A percentile compares a stretch with the other conserved stretches of the same genome.
phyloP scores from a whole-genome alignment of 768 basidiomycete species.

The Suillus luteus region DNA sequence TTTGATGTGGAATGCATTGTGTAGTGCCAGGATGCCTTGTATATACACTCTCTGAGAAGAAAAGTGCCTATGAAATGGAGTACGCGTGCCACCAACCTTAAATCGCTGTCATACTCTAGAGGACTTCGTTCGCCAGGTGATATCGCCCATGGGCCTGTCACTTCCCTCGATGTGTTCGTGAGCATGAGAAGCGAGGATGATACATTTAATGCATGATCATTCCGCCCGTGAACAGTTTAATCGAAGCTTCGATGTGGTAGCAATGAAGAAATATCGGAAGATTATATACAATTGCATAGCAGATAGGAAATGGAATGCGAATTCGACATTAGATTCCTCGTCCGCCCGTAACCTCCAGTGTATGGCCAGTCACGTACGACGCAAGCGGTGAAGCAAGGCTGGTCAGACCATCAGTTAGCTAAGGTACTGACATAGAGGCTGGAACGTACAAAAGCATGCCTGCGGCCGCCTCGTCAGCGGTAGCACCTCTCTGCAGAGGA shows the following conservation, averaged over 20 bases:
- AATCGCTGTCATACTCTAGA: not conserved
- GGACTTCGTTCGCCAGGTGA: not conserved
- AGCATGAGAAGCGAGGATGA: not conserved
- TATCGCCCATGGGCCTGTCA: not conserved
- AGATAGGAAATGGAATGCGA: slow-evolving; percentile 2
- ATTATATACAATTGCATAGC: not conserved
- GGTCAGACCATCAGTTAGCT: slow-evolving; percentile 10
- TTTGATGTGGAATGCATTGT: no score
- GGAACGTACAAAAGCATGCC: slow-evolving; percentile 72
- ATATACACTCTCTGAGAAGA: not conserved
- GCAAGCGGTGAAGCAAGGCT: slow-evolving; percentile 80
- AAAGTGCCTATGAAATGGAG: not conserved
- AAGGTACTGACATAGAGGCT: not conserved
- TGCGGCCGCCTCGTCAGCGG: slow-evolving; percentile 75
- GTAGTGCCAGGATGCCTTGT: no score
- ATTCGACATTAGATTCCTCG: slow-evolving; percentile 56
- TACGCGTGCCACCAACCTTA: not conserved
- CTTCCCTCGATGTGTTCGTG: not conserved
- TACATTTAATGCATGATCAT: not conserved
- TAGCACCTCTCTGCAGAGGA: slow-evolving; percentile 70
- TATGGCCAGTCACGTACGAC: slow-evolving; percentile 81
- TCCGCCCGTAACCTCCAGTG: slow-evolving; percentile 83
- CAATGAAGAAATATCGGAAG: not conserved
- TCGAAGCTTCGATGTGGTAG: not conserved
- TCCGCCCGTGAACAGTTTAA: no score